Evolutionary conservation across 495 filamentous ascomycete genomes (phyloP), one percentile per base, ranked within the genome.

Genomic region (Penicillium cosmopolitanum): DNA sequence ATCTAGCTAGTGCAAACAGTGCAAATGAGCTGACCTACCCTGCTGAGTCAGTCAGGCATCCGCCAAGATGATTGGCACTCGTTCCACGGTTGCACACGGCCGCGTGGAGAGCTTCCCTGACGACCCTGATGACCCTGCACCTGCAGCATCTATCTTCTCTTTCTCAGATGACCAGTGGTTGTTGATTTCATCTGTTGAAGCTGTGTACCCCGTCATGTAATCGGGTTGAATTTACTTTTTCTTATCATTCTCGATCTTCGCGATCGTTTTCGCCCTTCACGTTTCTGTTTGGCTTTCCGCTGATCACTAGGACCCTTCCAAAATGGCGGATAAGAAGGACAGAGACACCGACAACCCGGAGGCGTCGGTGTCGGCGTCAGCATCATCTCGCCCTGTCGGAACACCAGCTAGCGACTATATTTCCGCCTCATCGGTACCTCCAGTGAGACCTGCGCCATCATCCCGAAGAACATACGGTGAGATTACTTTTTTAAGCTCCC

Each of bases 381-480:
- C 68, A 19, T 48, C 51, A 19, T 48, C 51, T 16, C 58, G 55
- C 40, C 62, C 57, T 13, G 53, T 60, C 42, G 61, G 56, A 8
- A 54, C 42, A 18, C 13, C 65, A 42, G 58, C 51, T 15, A 53
- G 28, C 40, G 65, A 67, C 13, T 50, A 58, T 18, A 18, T 43
- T 18, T 43, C 58, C 4, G 53, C 23, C 0, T 43, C 58, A 34
- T 57, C 61, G 1, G 23, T 34, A 6, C 60, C 60, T 52, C 64
- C 61, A 54, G 55, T 61, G 36, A 70, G 64, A 60, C 58, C 64
- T 25, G 53, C 64, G 36, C 55, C 53, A 18, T 66, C 72, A 46
- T 25, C 52, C 9, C 67, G 67, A 53, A 74, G 76, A 66, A 72
- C 55, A 53, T 79, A 79, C 50, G 76, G 76, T 79, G 55, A 43